Percentiles rank a stretch among this genome's conserved stretches.
These are phyloP conservation scores for Hirsutella thompsonii DNA, from an alignment of 2,329 filamentous ascomycete species.

Conservation along the genomic window DNA sequence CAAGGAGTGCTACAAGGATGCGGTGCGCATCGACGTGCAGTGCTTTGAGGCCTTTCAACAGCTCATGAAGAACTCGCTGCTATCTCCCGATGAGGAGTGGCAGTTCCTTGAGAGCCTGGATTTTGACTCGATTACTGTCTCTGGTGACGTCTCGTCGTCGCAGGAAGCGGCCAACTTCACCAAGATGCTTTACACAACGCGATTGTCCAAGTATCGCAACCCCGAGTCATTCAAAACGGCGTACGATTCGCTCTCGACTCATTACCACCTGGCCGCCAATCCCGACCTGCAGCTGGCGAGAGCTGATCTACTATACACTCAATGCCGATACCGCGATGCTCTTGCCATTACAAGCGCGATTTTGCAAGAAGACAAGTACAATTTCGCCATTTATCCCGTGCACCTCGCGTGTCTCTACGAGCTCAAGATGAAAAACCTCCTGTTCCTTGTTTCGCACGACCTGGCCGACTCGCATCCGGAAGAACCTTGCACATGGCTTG, in stretches of 20 bases:
- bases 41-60: constrained; percentile 98
- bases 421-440: constrained; percentile 70
- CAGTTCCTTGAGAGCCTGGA: constrained; percentile 77
- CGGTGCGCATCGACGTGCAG: constrained; percentile 90
- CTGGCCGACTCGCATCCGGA: constrained; percentile 84
- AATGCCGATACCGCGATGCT: constrained; percentile 85
- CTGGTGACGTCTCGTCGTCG: constrained; percentile 50
- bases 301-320: constrained; percentile 85
- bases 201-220: constrained; percentile 89
- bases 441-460: constrained; percentile 88
- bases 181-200: constrained; percentile 90
- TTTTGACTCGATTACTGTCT: constrained; percentile 68
- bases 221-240: constrained; percentile 71
- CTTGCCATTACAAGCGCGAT: constrained; percentile 74
- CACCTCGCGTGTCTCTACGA: constrained; percentile 88
- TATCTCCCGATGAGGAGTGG: constrained; percentile 83
- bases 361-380: constrained; percentile 73
- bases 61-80: constrained; percentile 89
- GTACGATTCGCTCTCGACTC: constrained; percentile 81
- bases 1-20: constrained; percentile 97
- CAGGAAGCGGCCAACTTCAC: constrained; percentile 91
- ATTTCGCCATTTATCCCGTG: constrained; percentile 77
- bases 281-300: constrained; percentile 82
- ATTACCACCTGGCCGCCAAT: constrained; percentile 79
- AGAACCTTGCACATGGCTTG: constrained; percentile 85